Evolutionary conservation across 768 basidiomycete genomes (phyloP), one percentile per base, ranked within the genome.

Genomic region (Fomitopsis serialis): DNA sequence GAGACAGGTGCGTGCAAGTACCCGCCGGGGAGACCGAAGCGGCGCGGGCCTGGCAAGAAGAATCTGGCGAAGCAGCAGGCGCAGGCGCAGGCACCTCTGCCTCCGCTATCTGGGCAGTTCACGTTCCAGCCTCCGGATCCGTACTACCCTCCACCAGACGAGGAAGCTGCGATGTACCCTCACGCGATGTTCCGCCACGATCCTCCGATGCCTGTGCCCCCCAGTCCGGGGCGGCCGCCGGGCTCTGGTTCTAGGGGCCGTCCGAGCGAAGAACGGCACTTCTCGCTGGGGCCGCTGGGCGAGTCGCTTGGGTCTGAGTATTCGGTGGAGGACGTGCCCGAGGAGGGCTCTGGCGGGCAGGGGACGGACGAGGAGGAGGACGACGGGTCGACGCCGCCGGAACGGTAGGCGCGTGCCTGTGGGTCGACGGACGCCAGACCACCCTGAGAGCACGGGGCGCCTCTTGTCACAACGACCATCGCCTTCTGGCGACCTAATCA

Each of bases 21-120:
- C 66, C 78, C 76, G 46, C 69, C 71, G 21, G 66, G 37, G 13
- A 6, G 73, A 21, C 70, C 72, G 10, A 68, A 78, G 63, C 79
- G 88, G 32, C 79, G 89, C 45, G 89, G 89, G 1, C 87, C 87
- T 52, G 88, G 87, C 24, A 89, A 85, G 70, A 83, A 49, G 45
- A 45, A 22, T 19, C 48, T 12, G 29, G 58, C 51, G 35, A 48
- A 43, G 44, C 54, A 46, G 50, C 25, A 9, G 25, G 48, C 44
- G 58, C 43, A 45, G 44, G 54, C 45, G 48, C 19, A n/a, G 29
- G 48, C 15, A 32, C 35, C 19, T 32, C 34, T 17, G 12, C 42
- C 53, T 54, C 51, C 57, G 43, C 35, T 34, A 45, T 42, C 40
- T 50, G 35, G 53, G 24, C 50, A 37, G 45, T 45, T 27, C 22